Conservation (phyloP, 2,329 filamentous ascomycete species). For the Lecanosticta acicola region DNA sequence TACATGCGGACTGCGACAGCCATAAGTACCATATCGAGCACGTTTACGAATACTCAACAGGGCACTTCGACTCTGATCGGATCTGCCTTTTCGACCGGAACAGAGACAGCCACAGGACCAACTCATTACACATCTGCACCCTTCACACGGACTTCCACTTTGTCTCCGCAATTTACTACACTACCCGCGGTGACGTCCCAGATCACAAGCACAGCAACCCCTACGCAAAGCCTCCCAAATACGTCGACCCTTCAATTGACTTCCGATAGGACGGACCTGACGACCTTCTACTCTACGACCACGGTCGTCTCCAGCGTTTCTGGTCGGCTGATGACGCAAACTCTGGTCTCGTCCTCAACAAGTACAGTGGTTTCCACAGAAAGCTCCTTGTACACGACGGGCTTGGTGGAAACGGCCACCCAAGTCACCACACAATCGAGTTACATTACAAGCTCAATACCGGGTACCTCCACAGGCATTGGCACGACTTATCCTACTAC, state of each 20-base stretch:
- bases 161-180: background rate
- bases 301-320: background rate
- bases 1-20: background rate
- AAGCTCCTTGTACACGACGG: background rate
- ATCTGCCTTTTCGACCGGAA: background rate
- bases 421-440: background rate
- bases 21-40: background rate
- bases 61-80: background rate
- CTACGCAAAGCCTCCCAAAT: background rate
- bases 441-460: background rate
- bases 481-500: background rate
- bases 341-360: background rate
- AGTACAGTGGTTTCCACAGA: background rate
- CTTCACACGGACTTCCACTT: background rate
- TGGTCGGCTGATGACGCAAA: background rate
- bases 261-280: background rate
- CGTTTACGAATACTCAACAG: background rate
- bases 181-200: background rate
- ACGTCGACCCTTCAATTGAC: background rate
- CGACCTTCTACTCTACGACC: background rate
- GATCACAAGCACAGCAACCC: background rate
- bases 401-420: background rate
- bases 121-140: background rate
- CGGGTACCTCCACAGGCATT: background rate
- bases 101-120: background rate